phyloP scores from a whole-genome alignment of 2,329 filamentous ascomycete species.

The Arthrobotrys entomopaga region DNA sequence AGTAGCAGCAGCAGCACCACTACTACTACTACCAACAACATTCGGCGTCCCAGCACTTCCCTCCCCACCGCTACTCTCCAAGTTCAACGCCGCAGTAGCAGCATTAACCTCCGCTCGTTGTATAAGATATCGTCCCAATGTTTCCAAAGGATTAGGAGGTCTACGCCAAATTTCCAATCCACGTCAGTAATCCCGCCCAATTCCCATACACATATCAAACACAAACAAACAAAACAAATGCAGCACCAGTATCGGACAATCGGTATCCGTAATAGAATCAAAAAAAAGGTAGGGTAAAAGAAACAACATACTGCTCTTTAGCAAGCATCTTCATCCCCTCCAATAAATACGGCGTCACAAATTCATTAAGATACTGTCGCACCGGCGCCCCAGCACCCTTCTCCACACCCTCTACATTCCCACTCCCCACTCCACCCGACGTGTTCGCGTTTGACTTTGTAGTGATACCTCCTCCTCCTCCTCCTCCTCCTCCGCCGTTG shows the following conservation, averaged over 20 bases:
- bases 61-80: neutral
- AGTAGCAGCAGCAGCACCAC: conserved; percentile 2
- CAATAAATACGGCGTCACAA: conserved; percentile 58
- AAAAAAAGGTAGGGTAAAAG: neutral
- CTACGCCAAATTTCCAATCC: conserved; percentile 5
- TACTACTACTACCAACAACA: too few relatives aligned
- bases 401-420: conserved; percentile 5
- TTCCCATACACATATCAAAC: too few relatives aligned
- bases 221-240: too few relatives aligned
- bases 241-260: too few relatives aligned
- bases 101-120: conserved; percentile 37
- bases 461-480: neutral
- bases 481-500: too few relatives aligned
- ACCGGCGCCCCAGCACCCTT: conserved; percentile 57
- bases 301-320: conserved; percentile 55
- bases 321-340: conserved; percentile 60
- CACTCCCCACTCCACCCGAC: neutral
- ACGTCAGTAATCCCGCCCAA: neutral
- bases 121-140: conserved; percentile 37
- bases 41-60: conserved; percentile 13
- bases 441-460: neutral
- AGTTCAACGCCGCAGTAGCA: conserved; percentile 1
- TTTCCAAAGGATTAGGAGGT: conserved; percentile 47
- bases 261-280: too few relatives aligned
- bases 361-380: conserved; percentile 59